Percentiles rank a stretch among this genome's conserved stretches.
Conservation (phyloP, 495 filamentous ascomycete genomes). For the Articulospora tetracladia region DNA sequence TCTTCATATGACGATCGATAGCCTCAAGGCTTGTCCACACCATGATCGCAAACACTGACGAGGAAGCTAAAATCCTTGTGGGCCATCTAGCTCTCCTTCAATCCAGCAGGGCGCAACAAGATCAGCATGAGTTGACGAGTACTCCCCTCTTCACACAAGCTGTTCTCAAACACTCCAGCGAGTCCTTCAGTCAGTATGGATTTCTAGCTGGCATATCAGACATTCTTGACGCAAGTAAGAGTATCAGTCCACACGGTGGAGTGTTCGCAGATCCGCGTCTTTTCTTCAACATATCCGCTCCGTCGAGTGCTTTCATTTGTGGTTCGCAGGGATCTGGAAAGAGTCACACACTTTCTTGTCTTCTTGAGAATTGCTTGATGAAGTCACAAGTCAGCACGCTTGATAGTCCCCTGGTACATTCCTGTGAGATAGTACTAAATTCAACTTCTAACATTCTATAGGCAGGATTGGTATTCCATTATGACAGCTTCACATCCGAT, state of each 20-base stretch:
- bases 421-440: too few species aligned
- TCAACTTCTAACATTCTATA: too few species aligned
- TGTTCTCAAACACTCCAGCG: conserved; percentile 26
- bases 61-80: too few species aligned
- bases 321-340: conserved; percentile 76
- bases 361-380: conserved; percentile 63
- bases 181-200: conserved; percentile 37
- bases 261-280: conserved; percentile 45
- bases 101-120: not conserved
- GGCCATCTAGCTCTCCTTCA: not conserved
- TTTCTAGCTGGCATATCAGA: conserved; percentile 32
- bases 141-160: conserved; percentile 37
- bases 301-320: conserved; percentile 72
- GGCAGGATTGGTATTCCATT: conserved; percentile 66
- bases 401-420: not conserved
- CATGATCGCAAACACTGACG: too few species aligned
- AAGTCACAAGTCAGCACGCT: conserved; percentile 32
- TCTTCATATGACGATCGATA: too few species aligned
- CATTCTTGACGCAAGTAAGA: not conserved
- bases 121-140: not conserved
- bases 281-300: conserved; percentile 62
- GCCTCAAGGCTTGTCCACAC: too few species aligned
- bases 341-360: conserved; percentile 66
- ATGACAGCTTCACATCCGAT: conserved; percentile 56
- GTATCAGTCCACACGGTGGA: not conserved